phyloP scores from a whole-genome alignment of 306 rosid species.

The Rosa rugosa region DNA sequence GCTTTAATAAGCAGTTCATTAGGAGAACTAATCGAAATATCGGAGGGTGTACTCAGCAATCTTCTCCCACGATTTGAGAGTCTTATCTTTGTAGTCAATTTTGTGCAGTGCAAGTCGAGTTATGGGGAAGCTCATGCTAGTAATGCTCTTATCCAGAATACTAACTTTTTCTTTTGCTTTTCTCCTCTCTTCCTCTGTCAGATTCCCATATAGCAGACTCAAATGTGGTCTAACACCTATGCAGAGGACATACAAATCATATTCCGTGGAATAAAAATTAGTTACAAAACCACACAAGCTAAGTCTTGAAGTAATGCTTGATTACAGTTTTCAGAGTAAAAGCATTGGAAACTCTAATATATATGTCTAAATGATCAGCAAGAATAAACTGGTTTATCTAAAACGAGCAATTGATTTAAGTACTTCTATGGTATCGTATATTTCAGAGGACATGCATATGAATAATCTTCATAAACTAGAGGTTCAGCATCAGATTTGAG shows the following conservation, averaged over 20 bases:
- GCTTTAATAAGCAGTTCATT: background rate
- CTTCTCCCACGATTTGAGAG: background rate
- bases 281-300: background rate
- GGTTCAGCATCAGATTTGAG: background rate
- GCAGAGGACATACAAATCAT: background rate
- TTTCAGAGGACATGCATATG: background rate
- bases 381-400: background rate
- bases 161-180: background rate
- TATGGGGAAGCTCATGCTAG: background rate
- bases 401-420: background rate
- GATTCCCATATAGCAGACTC: background rate
- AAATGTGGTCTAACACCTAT: background rate
- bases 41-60: background rate
- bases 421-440: background rate
- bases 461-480: background rate
- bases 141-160: background rate
- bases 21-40: background rate
- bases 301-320: background rate
- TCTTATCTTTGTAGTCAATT: background rate
- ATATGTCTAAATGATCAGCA: background rate
- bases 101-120: background rate
- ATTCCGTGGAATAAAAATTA: background rate
- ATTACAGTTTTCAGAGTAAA: background rate
- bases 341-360: background rate
- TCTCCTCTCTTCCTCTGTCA: background rate